Evolutionary conservation across 331 rosid species (phyloP).

Genomic region (Cucumis variabilis): DNA sequence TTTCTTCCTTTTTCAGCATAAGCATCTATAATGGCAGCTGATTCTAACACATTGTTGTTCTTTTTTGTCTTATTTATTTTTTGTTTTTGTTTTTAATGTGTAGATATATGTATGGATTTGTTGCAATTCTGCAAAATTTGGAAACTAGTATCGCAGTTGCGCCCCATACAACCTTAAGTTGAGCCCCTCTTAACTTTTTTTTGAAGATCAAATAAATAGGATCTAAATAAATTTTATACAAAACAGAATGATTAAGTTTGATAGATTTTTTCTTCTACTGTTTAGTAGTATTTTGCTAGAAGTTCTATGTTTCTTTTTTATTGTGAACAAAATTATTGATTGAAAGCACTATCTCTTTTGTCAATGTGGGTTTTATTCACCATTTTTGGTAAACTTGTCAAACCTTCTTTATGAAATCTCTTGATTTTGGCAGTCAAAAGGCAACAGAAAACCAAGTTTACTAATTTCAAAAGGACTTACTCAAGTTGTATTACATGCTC

Average conservation of each 20-base stretch:
- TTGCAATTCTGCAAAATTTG: constrained; percentile 79
- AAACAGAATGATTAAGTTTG: neutral
- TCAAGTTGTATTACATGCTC: neutral
- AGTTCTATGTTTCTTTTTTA: constrained; percentile 17
- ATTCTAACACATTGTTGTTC: no score
- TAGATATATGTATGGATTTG: constrained; percentile 94
- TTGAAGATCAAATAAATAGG: constrained; percentile 63
- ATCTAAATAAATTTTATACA: neutral
- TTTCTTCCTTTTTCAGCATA: no score
- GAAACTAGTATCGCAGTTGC: constrained; percentile 90
- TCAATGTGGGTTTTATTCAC: neutral
- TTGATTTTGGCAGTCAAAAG: neutral
- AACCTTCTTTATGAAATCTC: neutral
- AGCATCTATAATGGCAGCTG: no score
- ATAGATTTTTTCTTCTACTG: neutral
- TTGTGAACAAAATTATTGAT: neutral
- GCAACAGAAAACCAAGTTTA: neutral
- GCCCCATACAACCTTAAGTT: constrained; percentile 68
- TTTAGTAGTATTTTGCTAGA: constrained; percentile 19
- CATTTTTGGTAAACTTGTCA: neutral
- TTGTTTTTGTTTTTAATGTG: constrained; percentile 7
- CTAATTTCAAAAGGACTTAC: neutral
- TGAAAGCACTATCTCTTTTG: neutral
- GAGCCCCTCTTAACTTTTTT: neutral
- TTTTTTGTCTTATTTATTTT: neutral